Evolutionary conservation across 108 stramenopile genomes (phyloP).

Genomic region (Bacterosira constricta): DNA sequence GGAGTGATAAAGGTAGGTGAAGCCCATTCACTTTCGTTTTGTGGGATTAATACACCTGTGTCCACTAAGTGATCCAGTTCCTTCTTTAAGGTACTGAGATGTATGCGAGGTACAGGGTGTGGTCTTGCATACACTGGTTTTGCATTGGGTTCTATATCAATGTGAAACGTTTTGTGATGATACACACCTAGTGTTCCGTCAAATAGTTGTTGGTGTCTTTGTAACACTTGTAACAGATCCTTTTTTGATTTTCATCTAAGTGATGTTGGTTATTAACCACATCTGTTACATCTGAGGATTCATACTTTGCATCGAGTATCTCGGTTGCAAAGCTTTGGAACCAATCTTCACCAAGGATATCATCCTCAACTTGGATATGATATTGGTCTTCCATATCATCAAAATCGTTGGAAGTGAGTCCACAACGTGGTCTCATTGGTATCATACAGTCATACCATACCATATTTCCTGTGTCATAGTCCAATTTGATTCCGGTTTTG

Average conservation of each 20-base stretch:
- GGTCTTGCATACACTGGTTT: constrained; percentile 26
- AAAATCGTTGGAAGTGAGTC: background rate
- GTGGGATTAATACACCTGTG: constrained; percentile 13
- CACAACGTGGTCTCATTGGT: background rate
- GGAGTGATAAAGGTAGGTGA: constrained; percentile 45
- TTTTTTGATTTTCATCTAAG: constrained; percentile 14
- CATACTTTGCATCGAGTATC: constrained; percentile 43
- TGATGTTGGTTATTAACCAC: constrained; percentile 41
- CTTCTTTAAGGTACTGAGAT: constrained; percentile 29
- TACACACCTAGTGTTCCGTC: constrained; percentile 43
- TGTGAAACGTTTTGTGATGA: constrained; percentile 31
- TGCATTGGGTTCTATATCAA: constrained; percentile 34
- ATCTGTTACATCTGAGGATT: constrained; percentile 8
- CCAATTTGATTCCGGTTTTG: constrained; percentile 10
- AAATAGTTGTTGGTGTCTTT: constrained; percentile 18
- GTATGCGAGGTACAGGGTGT: constrained; percentile 32
- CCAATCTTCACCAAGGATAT: constrained; percentile 6
- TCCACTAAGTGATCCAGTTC: constrained; percentile 28
- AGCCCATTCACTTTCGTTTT: constrained; percentile 25
- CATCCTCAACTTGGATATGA: constrained; percentile 5
- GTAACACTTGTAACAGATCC: too few species aligned
- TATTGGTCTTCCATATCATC: background rate
- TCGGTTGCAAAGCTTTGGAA: background rate
- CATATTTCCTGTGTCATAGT: constrained; percentile 3
- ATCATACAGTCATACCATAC: constrained; percentile 8